Conservation (phyloP, 345 rosid genomes). For the Ceriops zippeliana region DNA sequence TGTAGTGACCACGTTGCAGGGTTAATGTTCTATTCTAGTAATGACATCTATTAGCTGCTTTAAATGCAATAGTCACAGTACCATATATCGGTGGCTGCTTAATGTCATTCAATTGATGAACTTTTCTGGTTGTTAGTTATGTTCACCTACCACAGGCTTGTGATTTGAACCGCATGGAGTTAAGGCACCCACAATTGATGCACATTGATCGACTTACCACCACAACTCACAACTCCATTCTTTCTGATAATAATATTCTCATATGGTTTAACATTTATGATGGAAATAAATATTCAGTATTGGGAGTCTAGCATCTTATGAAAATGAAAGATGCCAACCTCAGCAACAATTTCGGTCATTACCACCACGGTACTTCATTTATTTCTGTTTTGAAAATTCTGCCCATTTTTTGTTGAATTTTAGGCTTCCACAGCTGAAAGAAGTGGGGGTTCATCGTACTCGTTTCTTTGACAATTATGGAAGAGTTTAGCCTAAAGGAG, state of each 20-base stretch:
- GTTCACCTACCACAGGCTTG: background rate
- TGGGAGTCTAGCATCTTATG: background rate
- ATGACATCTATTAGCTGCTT: background rate
- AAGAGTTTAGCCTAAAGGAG: slow-evolving; percentile 1
- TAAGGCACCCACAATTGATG: background rate
- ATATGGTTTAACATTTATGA: slow-evolving; percentile 4
- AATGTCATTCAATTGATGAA: background rate
- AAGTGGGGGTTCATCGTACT: background rate
- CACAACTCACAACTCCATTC: background rate
- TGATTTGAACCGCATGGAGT: background rate
- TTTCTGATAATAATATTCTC: background rate
- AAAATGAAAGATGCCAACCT: slow-evolving; percentile 15
- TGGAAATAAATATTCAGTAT: slow-evolving; percentile 13
- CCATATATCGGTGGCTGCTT: background rate
- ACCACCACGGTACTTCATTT: slow-evolving; percentile 12
- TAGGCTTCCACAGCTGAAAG: background rate
- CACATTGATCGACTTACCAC: background rate
- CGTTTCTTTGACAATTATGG: background rate
- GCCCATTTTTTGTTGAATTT: background rate
- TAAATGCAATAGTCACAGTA: background rate
- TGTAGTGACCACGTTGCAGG: slow-evolving; percentile 3
- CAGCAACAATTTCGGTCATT: slow-evolving; percentile 2
- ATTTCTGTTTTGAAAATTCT: slow-evolving; percentile 14
- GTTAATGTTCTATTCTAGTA: background rate
- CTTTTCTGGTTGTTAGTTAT: background rate